Evolutionary conservation across 805 yeast genomes (phyloP), one percentile per base, ranked within the genome.

Genomic region (Monosporozyma solicola): DNA sequence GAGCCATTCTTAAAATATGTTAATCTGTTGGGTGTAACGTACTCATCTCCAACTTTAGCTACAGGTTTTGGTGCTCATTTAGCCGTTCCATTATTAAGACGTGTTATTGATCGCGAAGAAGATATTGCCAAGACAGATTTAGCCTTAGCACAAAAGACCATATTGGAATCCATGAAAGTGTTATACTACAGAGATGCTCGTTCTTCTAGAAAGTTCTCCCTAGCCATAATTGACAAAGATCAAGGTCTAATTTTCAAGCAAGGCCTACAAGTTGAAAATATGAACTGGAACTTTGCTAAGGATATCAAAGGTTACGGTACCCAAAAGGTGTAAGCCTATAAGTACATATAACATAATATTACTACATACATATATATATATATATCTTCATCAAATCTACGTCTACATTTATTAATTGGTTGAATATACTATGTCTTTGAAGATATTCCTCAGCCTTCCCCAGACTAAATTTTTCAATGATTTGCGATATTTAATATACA

Each of bases 1-100:
- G 76, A 80, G 59, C 89, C 94, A 47, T 87, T 86, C 62, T 76
- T 94, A 64, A 83, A 84, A 59, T 91, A 87, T 65, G 95, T 90
- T 47, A 97, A 94, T 68, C 74, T 94, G 55, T 78, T 91, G 55
- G 99, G 99, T 50, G 96, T 90, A 29, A 80, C 96, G 2, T 94
- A 87, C 70, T 78, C 87, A 3, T 78, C 98, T 0, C 94, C 96
- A 32, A 77, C 95, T 2, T 73, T 94, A 53, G 97, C 97, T 47
- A 91, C 98, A 3, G 99, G 99, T 1, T 92, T 90, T 68, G 99
- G 99, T 54, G 85, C 95, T 10, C 91, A 94, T 70, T 77, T 94
- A 70, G 99, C 99, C 3, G 72, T 90, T 46, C 99, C 99, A 27
- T 72, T 94, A 62, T 77, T 94, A 67, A 84, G 99, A 74, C 83